Percentiles rank a stretch among this genome's conserved stretches.
These are phyloP conservation scores for Murraya koenigii DNA, from an alignment of 345 rosid species.

Conservation along the genomic window DNA sequence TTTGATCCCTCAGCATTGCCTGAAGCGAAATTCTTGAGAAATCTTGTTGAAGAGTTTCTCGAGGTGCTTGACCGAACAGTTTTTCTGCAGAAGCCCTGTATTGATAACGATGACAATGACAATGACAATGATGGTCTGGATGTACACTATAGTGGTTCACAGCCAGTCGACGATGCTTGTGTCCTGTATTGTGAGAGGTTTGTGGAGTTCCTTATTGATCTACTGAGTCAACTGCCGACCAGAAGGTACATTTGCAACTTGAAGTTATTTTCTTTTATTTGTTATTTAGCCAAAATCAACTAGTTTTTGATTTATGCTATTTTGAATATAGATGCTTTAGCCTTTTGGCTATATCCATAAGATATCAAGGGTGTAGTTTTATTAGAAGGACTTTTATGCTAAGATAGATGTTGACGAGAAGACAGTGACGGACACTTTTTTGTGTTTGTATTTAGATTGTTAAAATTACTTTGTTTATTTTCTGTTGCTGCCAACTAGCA, in stretches of 20 bases:
- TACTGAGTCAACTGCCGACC: constrained; percentile 95
- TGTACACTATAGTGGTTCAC: constrained; percentile 28
- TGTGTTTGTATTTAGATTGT: not conserved
- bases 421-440: not conserved
- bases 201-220: constrained; percentile 94
- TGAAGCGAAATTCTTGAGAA: constrained; percentile 82
- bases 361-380: not conserved
- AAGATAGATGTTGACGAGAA: not conserved
- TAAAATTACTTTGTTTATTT: not conserved
- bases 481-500: not conserved
- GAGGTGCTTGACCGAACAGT: constrained; percentile 79
- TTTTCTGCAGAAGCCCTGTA: constrained; percentile 36
- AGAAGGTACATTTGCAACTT: constrained; percentile 59
- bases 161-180: constrained; percentile 65
- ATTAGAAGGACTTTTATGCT: not conserved
- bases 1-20: constrained; percentile 56
- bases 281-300: not conserved
- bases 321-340: not conserved
- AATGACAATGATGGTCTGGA: constrained; percentile 1
- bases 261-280: not conserved
- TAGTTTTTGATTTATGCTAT: not conserved
- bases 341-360: not conserved
- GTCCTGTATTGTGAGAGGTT: constrained; percentile 92
- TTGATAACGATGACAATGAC: constrained; percentile 31
- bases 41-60: constrained; percentile 82